Percentiles rank a stretch among this genome's conserved stretches.
Conservation (phyloP, 2,329 filamentous ascomycete genomes). For the Alternaria alternata region DNA sequence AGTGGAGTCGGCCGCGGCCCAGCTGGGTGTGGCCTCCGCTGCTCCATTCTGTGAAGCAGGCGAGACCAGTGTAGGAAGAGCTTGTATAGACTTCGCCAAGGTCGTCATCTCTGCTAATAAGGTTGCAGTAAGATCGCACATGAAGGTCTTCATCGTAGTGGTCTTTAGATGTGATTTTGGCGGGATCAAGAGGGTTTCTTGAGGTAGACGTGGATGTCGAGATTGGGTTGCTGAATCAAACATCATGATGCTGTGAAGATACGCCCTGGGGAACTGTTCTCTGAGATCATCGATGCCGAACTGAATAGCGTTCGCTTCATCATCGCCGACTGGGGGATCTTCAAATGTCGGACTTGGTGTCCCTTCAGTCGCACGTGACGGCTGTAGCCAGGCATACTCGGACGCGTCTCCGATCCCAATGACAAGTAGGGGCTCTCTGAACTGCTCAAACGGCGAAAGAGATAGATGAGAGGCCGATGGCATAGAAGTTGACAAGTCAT, state of each 20-base stretch:
- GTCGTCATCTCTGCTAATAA: slow-evolving; percentile 58
- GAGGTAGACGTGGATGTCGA: slow-evolving; percentile 57
- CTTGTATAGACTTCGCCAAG: slow-evolving; percentile 58
- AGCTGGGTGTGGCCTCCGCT: slow-evolving; percentile 37
- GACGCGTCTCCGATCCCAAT: slow-evolving; percentile 84
- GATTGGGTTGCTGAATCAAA: slow-evolving; percentile 70
- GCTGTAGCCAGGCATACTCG: slow-evolving; percentile 63
- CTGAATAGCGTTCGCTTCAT: slow-evolving; percentile 50
- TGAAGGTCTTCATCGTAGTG: slow-evolving; percentile 68
- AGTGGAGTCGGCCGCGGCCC: slow-evolving; percentile 39
- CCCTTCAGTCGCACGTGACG: slow-evolving; percentile 44
- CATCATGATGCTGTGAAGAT: slow-evolving; percentile 79
- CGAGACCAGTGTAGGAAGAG: slow-evolving; percentile 70
- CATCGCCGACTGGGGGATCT: slow-evolving; percentile 23
- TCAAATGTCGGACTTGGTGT: slow-evolving; percentile 17
- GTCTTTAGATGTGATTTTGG: slow-evolving; percentile 71
- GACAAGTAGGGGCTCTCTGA: slow-evolving; percentile 82
- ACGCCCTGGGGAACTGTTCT: slow-evolving; percentile 76
- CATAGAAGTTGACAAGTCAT: slow-evolving; percentile 82
- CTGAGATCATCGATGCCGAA: slow-evolving; percentile 75
- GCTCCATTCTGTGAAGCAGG: slow-evolving; percentile 42
- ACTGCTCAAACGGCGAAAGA: slow-evolving; percentile 88
- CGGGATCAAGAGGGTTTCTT: slow-evolving; percentile 76
- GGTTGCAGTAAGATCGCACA: slow-evolving; percentile 56
- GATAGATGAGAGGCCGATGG: slow-evolving; percentile 81